phyloP scores from a whole-genome alignment of 495 filamentous ascomycete genomes.

The Penicillium coffeae region DNA sequence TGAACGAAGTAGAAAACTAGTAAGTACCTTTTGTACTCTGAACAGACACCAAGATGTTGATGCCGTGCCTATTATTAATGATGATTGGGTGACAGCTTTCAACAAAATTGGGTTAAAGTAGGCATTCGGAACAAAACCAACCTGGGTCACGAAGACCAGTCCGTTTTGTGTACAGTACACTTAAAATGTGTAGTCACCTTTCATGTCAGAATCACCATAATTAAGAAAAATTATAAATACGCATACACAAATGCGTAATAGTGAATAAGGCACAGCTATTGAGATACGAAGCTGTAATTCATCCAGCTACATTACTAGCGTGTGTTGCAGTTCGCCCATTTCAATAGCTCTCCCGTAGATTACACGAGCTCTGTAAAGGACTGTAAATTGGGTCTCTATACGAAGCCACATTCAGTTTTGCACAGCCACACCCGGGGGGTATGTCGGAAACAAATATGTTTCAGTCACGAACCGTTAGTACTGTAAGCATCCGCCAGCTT shows the following conservation, averaged over 20 bases:
- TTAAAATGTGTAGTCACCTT: not conserved
- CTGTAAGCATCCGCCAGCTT: not conserved
- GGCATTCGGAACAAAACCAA: no score
- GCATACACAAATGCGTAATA: not conserved
- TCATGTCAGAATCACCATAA: not conserved
- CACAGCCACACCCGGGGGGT: not conserved
- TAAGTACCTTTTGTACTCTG: no score
- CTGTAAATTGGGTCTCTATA: not conserved
- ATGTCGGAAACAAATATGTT: not conserved
- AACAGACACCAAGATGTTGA: no score
- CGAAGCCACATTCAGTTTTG: not conserved
- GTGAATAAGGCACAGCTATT: not conserved
- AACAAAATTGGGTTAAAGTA: no score
- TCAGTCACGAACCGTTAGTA: not conserved
- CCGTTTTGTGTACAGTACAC: no score
- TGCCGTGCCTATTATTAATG: no score
- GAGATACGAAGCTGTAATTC: not conserved
- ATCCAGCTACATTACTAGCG: not conserved
- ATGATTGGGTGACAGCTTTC: no score
- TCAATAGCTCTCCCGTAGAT: not conserved
- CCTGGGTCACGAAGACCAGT: no score
- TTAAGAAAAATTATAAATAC: not conserved
- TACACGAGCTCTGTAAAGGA: not conserved
- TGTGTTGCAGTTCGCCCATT: not conserved
- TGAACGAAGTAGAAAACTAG: no score